Conservation (phyloP, 352 stramenopile species). For the Pythium insidiosum region DNA sequence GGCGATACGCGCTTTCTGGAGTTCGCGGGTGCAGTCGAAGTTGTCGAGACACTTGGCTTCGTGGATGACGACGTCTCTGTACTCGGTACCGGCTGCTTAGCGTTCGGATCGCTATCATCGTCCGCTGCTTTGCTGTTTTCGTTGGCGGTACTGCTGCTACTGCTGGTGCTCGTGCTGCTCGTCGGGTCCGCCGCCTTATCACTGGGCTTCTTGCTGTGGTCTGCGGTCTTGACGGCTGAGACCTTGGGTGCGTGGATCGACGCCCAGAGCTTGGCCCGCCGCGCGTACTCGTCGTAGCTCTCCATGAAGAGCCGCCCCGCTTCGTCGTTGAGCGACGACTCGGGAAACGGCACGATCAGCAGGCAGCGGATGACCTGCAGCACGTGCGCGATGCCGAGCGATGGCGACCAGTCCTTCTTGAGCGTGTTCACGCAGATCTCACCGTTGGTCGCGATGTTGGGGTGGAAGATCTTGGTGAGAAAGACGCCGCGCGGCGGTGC, state of each 20-base stretch:
- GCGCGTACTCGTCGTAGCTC: constrained; percentile 96
- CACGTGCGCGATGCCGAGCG: constrained; percentile 94
- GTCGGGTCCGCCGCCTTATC: no score
- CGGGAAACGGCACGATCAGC: constrained; percentile 98
- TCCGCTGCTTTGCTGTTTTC: no score
- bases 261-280: constrained; percentile 86
- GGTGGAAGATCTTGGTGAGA: constrained; percentile 99
- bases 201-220: no score
- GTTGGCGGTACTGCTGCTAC: no score
- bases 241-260: constrained; percentile 78
- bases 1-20: constrained; percentile 40
- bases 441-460: constrained; percentile 96
- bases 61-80: no score
- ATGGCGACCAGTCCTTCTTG: constrained; percentile 97
- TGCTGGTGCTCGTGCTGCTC: no score
- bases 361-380: constrained; percentile 98
- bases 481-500: constrained; percentile 91
- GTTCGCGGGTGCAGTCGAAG: constrained; percentile 1
- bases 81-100: no score
- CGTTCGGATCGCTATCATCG: no score
- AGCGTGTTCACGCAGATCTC: constrained; percentile 99
- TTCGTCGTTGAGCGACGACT: constrained; percentile 98
- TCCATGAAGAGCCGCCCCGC: constrained; percentile 99
- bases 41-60: no score
- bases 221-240: no score